Percentiles rank a stretch among this genome's conserved stretches.
phyloP scores from a whole-genome alignment of 225 moss, liverwort and hornwort species.

The Sphagnum tenellum region DNA sequence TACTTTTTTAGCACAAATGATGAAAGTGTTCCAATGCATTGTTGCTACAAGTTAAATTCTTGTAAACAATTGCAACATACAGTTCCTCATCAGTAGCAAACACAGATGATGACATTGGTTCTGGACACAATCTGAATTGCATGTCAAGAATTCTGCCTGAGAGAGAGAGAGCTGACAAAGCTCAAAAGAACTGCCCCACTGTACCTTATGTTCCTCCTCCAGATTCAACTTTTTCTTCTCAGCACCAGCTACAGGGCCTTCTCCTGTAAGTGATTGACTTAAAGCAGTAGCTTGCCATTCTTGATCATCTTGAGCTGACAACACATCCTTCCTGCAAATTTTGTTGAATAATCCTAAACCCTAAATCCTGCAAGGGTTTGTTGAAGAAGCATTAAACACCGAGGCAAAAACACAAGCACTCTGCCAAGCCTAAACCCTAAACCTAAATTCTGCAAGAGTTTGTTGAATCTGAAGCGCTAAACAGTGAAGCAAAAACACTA shows the following conservation, averaged over 20 bases:
- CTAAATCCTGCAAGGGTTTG: too few species aligned
- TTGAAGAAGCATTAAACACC: too few species aligned
- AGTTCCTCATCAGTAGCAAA: too few species aligned
- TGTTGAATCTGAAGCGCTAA: too few species aligned
- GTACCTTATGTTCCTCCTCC: slow-evolving; percentile 74
- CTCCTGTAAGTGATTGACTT: slow-evolving; percentile 61
- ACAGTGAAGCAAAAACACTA: too few species aligned
- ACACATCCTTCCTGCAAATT: slow-evolving; percentile 61
- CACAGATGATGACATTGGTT: background rate
- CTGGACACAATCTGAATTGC: background rate
- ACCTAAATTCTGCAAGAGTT: background rate
- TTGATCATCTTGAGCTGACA: slow-evolving; percentile 69
- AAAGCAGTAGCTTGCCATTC: slow-evolving; percentile 77
- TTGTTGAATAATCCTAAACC: background rate
- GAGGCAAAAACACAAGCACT: too few species aligned
- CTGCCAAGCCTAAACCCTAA: too few species aligned
- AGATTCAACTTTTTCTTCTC: slow-evolving; percentile 71
- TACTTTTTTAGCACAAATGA: too few species aligned
- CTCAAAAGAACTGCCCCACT: background rate
- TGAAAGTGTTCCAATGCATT: too few species aligned
- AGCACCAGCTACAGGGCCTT: slow-evolving; percentile 49
- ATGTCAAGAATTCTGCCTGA: too few species aligned
- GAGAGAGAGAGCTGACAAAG: background rate
- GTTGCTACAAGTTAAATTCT: too few species aligned
- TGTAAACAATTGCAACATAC: too few species aligned